phyloP scores from a whole-genome alignment of 164 flowering plant genomes.

The Dillenia suffruticosa region DNA sequence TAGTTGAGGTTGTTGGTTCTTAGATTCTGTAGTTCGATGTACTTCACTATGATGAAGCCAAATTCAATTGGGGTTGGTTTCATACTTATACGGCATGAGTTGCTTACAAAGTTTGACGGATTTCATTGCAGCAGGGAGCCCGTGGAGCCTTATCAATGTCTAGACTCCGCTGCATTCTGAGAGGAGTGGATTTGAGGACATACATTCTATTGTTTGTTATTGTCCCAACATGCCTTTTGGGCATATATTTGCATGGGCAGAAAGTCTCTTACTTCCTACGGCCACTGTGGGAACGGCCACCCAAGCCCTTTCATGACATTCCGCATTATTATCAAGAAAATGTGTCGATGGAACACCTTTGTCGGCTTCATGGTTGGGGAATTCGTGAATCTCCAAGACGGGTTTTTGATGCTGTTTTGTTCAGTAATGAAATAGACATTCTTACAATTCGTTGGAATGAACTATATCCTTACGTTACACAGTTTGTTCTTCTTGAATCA shows the following conservation, averaged over 20 bases:
- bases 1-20: no score
- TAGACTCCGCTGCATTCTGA: slow-evolving; percentile 57
- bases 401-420: slow-evolving; percentile 84
- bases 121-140: slow-evolving; percentile 35
- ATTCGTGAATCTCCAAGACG: slow-evolving; percentile 79
- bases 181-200: slow-evolving; percentile 60
- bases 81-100: no score
- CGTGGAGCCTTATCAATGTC: slow-evolving; percentile 45
- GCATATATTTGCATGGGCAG: slow-evolving; percentile 68
- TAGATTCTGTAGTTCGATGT: no score
- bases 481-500: slow-evolving; percentile 85
- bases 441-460: slow-evolving; percentile 83
- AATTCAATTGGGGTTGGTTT: no score
- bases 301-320: slow-evolving; percentile 62
- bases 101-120: no score
- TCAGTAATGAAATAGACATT: slow-evolving; percentile 80
- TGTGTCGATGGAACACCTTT: slow-evolving; percentile 70
- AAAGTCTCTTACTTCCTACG: slow-evolving; percentile 74
- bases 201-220: slow-evolving; percentile 41
- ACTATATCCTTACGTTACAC: slow-evolving; percentile 69
- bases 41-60: no score
- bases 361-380: slow-evolving; percentile 91
- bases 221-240: slow-evolving; percentile 45
- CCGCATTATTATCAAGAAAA: slow-evolving; percentile 85
- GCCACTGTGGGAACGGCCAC: slow-evolving; percentile 91